Base-by-base conservation (phyloP, 495 filamentous ascomycete genomes). In the Hypoxylon rickii region DNA sequence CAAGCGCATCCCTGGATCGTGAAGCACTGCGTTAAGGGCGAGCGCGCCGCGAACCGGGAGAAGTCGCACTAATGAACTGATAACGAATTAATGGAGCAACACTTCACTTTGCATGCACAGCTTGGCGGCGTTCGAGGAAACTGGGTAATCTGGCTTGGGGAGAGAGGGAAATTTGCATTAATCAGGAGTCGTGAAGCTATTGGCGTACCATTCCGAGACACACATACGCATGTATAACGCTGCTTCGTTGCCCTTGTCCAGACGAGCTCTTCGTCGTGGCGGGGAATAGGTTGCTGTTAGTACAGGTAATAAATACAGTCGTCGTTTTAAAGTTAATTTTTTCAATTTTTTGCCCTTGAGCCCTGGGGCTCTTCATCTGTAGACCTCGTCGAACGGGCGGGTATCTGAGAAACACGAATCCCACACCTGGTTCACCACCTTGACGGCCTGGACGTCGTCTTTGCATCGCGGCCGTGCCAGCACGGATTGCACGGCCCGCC, bases 391-490 rank as follows among this genome's bases (percentile, higher is more conserved):
- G 72, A 98, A 98, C 7, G 94, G 94, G 57, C 95, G 77, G 2
- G 92, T 97, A 71, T 98, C 94, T 26, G 82, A 74, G 66, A 96
- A 97, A 72, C 95, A 97, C 60, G 91, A 96, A 60, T 96, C 92
- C 89, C 92, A 98, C 20, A 97, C 95, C 72, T 96, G 87, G 72
- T 96, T 94, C 44, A 98, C 90, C 31, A 94, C 85, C 71, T 86
- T 90, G 33, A 82, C 81, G 7, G 94, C 95, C 58, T 97, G 88
- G 17, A 84, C 86, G 64, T 96, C 89, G 71, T 96, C 89, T 65
- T 88, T 89, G 63, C 92, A 94, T 24, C 77, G 74, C 40, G 92
- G 90, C 58, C 92, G 78, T 26, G 78, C 80, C 71, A 79, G 74
- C 16, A 97, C 84, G 21, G 88, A 92, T 50, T 88, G 70, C 33